Evolutionary conservation across 345 rosid genomes (phyloP).

Genomic region (Luvunga scandens): DNA sequence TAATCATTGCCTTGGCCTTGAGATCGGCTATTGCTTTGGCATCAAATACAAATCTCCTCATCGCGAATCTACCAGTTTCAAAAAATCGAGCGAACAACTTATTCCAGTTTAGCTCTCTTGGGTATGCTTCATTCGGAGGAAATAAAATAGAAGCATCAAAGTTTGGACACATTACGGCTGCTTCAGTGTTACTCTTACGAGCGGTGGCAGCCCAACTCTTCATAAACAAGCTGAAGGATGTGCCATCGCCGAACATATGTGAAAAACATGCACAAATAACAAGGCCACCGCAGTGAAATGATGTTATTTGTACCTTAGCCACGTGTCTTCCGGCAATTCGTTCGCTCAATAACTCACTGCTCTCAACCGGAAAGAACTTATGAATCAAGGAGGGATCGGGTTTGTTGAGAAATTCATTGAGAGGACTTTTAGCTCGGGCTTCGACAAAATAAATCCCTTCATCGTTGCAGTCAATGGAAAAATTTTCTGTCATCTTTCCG

Average conservation of each 20-base stretch:
- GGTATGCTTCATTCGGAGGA: conserved; percentile 11
- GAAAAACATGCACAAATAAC: background rate
- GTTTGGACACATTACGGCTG: conserved; percentile 11
- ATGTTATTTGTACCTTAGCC: background rate
- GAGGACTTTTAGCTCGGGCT: background rate
- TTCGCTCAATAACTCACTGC: background rate
- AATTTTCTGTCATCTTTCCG: background rate
- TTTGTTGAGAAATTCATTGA: background rate
- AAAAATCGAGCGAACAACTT: background rate
- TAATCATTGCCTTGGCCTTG: conserved; percentile 31
- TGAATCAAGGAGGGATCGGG: background rate
- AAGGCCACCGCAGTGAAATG: background rate
- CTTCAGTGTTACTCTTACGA: background rate
- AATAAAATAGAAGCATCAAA: conserved; percentile 33
- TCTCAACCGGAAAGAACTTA: background rate
- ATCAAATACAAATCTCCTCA: conserved; percentile 45
- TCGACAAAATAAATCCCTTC: background rate
- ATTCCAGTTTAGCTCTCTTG: too few relatives aligned
- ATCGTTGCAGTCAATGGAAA: background rate
- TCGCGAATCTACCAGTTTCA: conserved; percentile 11
- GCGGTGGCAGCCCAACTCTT: background rate
- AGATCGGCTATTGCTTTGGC: conserved; percentile 31
- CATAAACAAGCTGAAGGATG: background rate
- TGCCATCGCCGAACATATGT: background rate
- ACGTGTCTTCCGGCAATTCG: background rate